Base-by-base conservation (phyloP, 2,329 filamentous ascomycete genomes). In the Fusarium sp. region DNA sequence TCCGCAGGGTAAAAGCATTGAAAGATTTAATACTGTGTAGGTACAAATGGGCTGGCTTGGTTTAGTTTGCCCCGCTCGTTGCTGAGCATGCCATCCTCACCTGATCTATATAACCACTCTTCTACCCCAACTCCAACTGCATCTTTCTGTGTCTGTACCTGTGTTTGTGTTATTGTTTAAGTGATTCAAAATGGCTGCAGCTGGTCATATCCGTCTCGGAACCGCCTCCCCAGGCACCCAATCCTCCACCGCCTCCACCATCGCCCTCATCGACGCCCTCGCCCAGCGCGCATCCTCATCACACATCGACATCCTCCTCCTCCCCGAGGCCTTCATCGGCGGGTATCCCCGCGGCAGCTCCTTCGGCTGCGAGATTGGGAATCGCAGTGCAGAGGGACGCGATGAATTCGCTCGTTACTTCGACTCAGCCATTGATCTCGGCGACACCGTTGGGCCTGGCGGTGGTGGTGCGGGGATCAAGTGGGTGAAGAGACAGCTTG, bases 301-400 rank as follows among this genome's bases (percentile, higher is more conserved):
- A 63, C 75, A 79, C 7, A 83, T 89, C 44, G 87, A 96, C 80
- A 87, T 98, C 56, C 87, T 98, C 35, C 90, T 98, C 59, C 95
- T 98, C 70, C 96, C 96, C 0, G 95, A 98, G 85, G 95, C 95
- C 28, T 98, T 94, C 80, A 88, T 98, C 4, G 96, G 96, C 53
- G 96, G 95, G 3, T 98, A 98, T 80, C 96, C 96, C 24, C 92
- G 95, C 17, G 94, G 92, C 24, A 92, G 91, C 71, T 85, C 86
- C 57, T 98, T 98, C 78, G 95, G 95, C 9, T 91, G 90, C 53
- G 87, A 89, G 4, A 87, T 98, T 11, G 95, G 95, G 8, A 86
- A 87, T 22, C 91, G 95, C 42, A 87, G 88, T 1, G 85, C 88
- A 6, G 85, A 87, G 55, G 95, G 95, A 9, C 89, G 95, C 24